Percentiles rank a stretch among this genome's conserved stretches.
Conservation (phyloP, 495 filamentous ascomycete species). For the Trichodelitschia bisporula region DNA sequence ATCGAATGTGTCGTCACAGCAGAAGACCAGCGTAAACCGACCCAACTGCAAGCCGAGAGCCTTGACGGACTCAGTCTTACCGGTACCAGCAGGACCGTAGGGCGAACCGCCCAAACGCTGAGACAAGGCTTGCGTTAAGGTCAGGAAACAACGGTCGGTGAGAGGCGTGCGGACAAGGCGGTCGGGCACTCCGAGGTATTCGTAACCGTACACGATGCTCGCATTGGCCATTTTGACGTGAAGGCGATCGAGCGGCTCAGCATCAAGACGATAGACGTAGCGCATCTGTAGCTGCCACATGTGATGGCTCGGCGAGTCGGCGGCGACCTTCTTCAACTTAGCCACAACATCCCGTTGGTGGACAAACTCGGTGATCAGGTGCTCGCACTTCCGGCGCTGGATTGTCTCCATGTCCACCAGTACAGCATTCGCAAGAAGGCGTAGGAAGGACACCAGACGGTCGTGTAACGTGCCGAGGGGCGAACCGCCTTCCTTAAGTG, state of each 20-base stretch:
- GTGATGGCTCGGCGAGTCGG: slow-evolving; percentile 58
- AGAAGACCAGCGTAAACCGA: slow-evolving; percentile 93
- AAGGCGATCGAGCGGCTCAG: slow-evolving; percentile 57
- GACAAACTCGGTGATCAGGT: slow-evolving; percentile 95
- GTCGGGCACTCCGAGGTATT: slow-evolving; percentile 90
- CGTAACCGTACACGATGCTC: slow-evolving; percentile 83
- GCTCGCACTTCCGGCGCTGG: slow-evolving; percentile 85
- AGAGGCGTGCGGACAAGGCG: slow-evolving; percentile 87
- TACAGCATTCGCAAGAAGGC: slow-evolving; percentile 67
- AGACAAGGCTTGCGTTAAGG: slow-evolving; percentile 81
- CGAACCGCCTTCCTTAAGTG: slow-evolving; percentile 41
- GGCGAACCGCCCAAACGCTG: slow-evolving; percentile 91
- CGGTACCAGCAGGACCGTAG: slow-evolving; percentile 95
- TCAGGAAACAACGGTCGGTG: slow-evolving; percentile 94
- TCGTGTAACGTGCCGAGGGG: slow-evolving; percentile 44
- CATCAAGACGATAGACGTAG: slow-evolving; percentile 66
- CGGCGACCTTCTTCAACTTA: slow-evolving; percentile 50
- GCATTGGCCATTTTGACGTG: slow-evolving; percentile 95
- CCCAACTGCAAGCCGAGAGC: slow-evolving; percentile 89
- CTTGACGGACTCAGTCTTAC: slow-evolving; percentile 98
- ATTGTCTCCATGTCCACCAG: slow-evolving; percentile 71
- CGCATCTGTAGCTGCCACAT: slow-evolving; percentile 96
- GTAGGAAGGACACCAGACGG: slow-evolving; percentile 54
- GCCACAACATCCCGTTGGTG: slow-evolving; percentile 84
- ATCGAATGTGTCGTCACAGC: slow-evolving; percentile 97